These are phyloP conservation scores for Gossypium schwendimanii DNA, from an alignment of 441 rosid genomes.

Conservation along the genomic window DNA sequence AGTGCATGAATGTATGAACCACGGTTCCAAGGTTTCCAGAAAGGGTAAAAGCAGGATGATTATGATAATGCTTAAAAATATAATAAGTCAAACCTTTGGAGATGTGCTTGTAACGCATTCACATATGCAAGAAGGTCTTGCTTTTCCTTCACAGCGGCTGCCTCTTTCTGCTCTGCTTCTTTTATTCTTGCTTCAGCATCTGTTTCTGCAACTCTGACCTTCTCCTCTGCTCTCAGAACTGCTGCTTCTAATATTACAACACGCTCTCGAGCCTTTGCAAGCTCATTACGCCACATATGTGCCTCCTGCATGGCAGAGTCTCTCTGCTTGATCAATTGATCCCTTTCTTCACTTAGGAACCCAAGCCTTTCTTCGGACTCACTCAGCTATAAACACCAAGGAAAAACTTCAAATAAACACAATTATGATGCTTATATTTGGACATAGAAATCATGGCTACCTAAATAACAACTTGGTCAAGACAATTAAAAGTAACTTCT, in stretches of 20 bases:
- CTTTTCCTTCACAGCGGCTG: slow-evolving; percentile 63
- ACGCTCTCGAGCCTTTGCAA: slow-evolving; percentile 87
- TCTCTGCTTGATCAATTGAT: slow-evolving; percentile 66
- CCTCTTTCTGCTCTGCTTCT: slow-evolving; percentile 68
- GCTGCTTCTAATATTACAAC: slow-evolving; percentile 86
- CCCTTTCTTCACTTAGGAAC: slow-evolving; percentile 56
- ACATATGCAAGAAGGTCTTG: slow-evolving; percentile 85
- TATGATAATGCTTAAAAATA: slow-evolving; percentile 5
- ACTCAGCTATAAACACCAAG: slow-evolving; percentile 42
- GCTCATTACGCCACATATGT: slow-evolving; percentile 84
- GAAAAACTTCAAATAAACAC: slow-evolving; percentile 10
- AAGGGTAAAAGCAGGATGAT: background rate
- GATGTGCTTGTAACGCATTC: slow-evolving; percentile 65
- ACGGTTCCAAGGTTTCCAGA: background rate
- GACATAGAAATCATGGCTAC: background rate
- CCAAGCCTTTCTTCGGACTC: slow-evolving; percentile 57
- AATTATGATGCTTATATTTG: background rate
- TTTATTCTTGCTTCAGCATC: slow-evolving; percentile 64
- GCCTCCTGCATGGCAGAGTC: slow-evolving; percentile 85
- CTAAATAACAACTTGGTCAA: background rate
- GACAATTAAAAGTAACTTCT: background rate
- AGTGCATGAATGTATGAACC: background rate
- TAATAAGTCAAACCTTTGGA: slow-evolving; percentile 57
- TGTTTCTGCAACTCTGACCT: slow-evolving; percentile 73
- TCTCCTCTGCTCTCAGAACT: slow-evolving; percentile 80